Base-by-base conservation (phyloP, 2,329 filamentous ascomycete species). In the Talaromyces marneffei region DNA sequence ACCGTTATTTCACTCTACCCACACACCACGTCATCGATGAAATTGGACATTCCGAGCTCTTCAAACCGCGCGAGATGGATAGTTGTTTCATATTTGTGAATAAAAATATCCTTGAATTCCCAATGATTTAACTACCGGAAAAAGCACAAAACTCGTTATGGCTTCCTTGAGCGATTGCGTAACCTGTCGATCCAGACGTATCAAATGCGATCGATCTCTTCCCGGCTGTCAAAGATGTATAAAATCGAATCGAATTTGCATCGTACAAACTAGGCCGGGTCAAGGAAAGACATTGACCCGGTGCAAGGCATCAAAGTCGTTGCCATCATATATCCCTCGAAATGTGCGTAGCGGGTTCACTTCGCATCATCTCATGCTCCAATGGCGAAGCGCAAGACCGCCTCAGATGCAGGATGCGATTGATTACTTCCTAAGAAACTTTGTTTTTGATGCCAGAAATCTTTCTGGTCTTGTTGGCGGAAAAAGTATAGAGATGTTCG, bases 151-250 rank as follows among this genome's bases (percentile, higher is more conserved):
- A 4, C 18, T 33, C 25, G 29, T 10, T 23, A 57, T 57, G 55
- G 10, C 20, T 35, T 35, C 55, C 27, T n/a, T 39, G 18, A 39
- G 7, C 14, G 55, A 27, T 33, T 57, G 55, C 29, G 29, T 40
- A 31, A 57, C 55, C 3, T 57, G 55, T 25, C 40, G 40, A 25
- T 57, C 40, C 2, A 46, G 55, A 35, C 55, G 12, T 18, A 57
- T 57, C 55, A 57, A 25, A 57, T 57, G 55, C 39, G 55, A 57
- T 23, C 39, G 18, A 18, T 35, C 55, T 40, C 40, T 57, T 3
- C 55, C 55, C 5, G 46, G 12, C 20, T 57, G 55, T 33, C 31
- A 46, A 16, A 57, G 25, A 48, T 57, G 55, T 14, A 18, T 57
- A 3, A 44, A 18, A 7, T 31, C 55, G 3, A 46, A 57, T 14